These are phyloP conservation scores for Marasmius sp. DNA, from an alignment of 1,284 basidiomycete species.

Conservation along the genomic window DNA sequence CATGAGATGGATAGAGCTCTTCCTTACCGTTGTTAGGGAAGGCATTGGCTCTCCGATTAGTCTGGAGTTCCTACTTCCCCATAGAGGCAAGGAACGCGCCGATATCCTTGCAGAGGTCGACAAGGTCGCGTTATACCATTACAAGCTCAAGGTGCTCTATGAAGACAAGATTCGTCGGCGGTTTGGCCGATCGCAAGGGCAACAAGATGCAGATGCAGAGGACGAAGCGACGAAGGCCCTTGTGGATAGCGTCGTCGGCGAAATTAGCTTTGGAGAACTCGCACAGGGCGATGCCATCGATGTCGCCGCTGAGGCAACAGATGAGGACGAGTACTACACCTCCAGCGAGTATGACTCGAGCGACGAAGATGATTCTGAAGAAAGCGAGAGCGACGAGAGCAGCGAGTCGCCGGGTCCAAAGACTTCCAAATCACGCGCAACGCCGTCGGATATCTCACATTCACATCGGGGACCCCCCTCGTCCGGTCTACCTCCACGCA, in stretches of 20 bases:
- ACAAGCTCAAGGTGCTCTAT: slow-evolving; percentile 87
- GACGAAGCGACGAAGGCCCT: slow-evolving; percentile 79
- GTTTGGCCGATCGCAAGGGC: slow-evolving; percentile 62
- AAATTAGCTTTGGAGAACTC: slow-evolving; percentile 79
- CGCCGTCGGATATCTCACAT: slow-evolving; percentile 8
- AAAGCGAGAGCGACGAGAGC: slow-evolving; percentile 32
- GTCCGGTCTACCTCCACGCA: slow-evolving; percentile 3
- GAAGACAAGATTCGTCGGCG: slow-evolving; percentile 85
- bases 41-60: slow-evolving; percentile 76
- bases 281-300: slow-evolving; percentile 78
- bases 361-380: slow-evolving; percentile 31
- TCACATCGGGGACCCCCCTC: slow-evolving; percentile 4
- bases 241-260: slow-evolving; percentile 76
- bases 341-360: slow-evolving; percentile 41
- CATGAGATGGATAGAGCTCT: slow-evolving; percentile 97
- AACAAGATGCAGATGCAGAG: slow-evolving; percentile 59
- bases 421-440: neutral
- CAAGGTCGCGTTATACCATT: slow-evolving; percentile 85
- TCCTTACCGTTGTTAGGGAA: slow-evolving; percentile 90
- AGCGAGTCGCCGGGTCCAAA: slow-evolving; percentile 28
- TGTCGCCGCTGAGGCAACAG: slow-evolving; percentile 76
- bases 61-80: slow-evolving; percentile 86
- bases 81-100: slow-evolving; percentile 70
- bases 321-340: slow-evolving; percentile 29
- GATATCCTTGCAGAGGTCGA: slow-evolving; percentile 87